phyloP scores from a whole-genome alignment of 208 protist genomes.

The Leishmania mexicana region DNA sequence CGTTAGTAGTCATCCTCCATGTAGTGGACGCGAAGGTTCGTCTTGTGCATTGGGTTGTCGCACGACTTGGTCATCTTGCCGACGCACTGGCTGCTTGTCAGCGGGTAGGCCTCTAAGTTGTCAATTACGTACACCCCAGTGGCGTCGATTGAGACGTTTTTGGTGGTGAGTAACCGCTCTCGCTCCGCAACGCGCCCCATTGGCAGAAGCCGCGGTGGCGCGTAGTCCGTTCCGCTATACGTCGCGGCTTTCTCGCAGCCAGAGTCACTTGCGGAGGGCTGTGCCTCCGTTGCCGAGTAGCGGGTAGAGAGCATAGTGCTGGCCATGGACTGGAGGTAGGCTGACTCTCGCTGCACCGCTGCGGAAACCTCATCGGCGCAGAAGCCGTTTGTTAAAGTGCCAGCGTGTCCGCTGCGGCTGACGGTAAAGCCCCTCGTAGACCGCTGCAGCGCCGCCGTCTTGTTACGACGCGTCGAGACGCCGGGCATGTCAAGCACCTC shows the following conservation, averaged over 20 bases:
- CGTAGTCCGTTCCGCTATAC: slow-evolving; percentile 29
- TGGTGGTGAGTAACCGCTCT: slow-evolving; percentile 72
- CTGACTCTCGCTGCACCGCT: slow-evolving; percentile 23
- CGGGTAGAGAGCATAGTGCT: slow-evolving; percentile 18
- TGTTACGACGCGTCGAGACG: slow-evolving; percentile 38
- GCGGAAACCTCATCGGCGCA: slow-evolving; percentile 15
- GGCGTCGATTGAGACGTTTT: slow-evolving; percentile 80
- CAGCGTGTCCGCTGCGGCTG: neutral
- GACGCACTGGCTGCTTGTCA: slow-evolving; percentile 65
- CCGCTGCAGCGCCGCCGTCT: slow-evolving; percentile 37
- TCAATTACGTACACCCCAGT: slow-evolving; percentile 62
- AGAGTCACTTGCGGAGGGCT: neutral
- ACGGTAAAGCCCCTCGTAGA: slow-evolving; percentile 31
- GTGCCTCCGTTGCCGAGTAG: neutral
- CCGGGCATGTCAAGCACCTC: slow-evolving; percentile 75
- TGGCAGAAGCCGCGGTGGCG: slow-evolving; percentile 51
- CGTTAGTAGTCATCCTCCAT: slow-evolving; percentile 39
- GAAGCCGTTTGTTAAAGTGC: neutral
- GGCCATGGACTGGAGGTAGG: slow-evolving; percentile 26
- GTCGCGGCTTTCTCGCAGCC: neutral
- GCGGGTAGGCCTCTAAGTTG: slow-evolving; percentile 64
- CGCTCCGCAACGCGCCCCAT: slow-evolving; percentile 64
- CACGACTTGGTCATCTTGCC: slow-evolving; percentile 59
- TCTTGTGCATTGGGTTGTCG: slow-evolving; percentile 78
- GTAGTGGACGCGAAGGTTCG: slow-evolving; percentile 68